These are phyloP conservation scores for Fusarium gaditjirri DNA, from an alignment of 2,329 filamentous ascomycete genomes.

Conservation along the genomic window DNA sequence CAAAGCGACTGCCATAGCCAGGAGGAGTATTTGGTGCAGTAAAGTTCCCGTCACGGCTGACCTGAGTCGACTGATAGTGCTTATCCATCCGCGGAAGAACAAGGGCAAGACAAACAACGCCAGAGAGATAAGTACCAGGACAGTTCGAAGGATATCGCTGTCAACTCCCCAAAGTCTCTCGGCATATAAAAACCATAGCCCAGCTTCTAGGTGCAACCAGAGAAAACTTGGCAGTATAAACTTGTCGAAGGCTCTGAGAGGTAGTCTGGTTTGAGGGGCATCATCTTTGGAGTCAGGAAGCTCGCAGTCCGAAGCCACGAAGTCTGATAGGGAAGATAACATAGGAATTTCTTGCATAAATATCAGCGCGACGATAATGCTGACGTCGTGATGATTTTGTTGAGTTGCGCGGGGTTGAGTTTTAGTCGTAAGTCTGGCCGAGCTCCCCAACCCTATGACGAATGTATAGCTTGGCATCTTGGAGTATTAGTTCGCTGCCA, in stretches of 20 bases:
- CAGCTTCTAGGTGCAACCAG: neutral
- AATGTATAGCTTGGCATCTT: neutral
- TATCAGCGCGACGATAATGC: accelerated
- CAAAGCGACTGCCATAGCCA: accelerated
- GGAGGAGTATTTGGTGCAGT: neutral
- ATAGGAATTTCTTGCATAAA: accelerated
- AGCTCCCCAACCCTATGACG: neutral
- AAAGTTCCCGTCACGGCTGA: neutral
- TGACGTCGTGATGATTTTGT: neutral
- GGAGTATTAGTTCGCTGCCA: accelerated
- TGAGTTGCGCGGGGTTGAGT: neutral
- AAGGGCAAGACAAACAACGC: neutral
- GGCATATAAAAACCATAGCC: neutral
- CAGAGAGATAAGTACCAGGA: neutral
- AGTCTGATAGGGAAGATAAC: no score
- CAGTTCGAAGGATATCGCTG: accelerated
- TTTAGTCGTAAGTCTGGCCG: neutral
- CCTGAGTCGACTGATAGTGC: neutral
- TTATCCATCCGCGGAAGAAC: neutral
- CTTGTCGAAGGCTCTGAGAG: neutral
- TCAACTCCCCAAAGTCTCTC: neutral
- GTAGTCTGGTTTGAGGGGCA: neutral
- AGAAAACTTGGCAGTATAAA: neutral
- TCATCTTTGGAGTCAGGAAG: neutral
- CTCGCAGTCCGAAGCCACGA: neutral